Percentiles rank a stretch among this genome's conserved stretches.
These are phyloP conservation scores for Aspergillus uvarum DNA, from an alignment of 2,329 filamentous ascomycete species.

Conservation along the genomic window DNA sequence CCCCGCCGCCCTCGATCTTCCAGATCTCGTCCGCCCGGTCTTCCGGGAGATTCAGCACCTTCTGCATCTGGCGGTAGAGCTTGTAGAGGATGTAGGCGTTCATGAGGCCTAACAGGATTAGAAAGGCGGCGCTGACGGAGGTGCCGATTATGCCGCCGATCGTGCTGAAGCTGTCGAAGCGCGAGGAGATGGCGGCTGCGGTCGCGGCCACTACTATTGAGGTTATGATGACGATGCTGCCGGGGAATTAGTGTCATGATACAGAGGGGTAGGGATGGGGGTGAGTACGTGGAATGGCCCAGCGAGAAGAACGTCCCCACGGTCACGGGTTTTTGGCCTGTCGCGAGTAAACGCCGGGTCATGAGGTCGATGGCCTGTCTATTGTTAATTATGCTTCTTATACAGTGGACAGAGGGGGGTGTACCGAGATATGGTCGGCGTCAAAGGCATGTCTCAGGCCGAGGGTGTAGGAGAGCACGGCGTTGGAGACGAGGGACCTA, in stretches of 20 bases:
- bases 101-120: slow-evolving; percentile 77
- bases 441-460: slow-evolving; percentile 94
- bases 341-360: slow-evolving; percentile 83
- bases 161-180: slow-evolving; percentile 75
- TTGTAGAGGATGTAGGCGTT: slow-evolving; percentile 84
- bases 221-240: slow-evolving; percentile 76
- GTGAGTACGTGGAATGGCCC: slow-evolving; percentile 73
- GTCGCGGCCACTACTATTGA: slow-evolving; percentile 91
- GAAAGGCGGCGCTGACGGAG: slow-evolving; percentile 76
- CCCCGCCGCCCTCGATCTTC: slow-evolving; percentile 73
- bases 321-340: slow-evolving; percentile 81
- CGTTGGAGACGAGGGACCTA: slow-evolving; percentile 69
- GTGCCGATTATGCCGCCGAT: slow-evolving; percentile 89
- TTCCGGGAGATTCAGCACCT: slow-evolving; percentile 54
- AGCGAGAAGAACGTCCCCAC: slow-evolving; percentile 94
- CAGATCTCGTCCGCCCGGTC: slow-evolving; percentile 55
- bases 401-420: background rate
- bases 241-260: slow-evolving; percentile 1
- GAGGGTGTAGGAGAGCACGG: slow-evolving; percentile 81
- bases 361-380: slow-evolving; percentile 81
- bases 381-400: background rate
- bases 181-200: slow-evolving; percentile 74
- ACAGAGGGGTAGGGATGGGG: background rate
- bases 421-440: slow-evolving; percentile 79
- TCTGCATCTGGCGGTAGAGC: slow-evolving; percentile 67